phyloP scores from a whole-genome alignment of 2,329 filamentous ascomycete genomes.

The Juglanconis juglandina region DNA sequence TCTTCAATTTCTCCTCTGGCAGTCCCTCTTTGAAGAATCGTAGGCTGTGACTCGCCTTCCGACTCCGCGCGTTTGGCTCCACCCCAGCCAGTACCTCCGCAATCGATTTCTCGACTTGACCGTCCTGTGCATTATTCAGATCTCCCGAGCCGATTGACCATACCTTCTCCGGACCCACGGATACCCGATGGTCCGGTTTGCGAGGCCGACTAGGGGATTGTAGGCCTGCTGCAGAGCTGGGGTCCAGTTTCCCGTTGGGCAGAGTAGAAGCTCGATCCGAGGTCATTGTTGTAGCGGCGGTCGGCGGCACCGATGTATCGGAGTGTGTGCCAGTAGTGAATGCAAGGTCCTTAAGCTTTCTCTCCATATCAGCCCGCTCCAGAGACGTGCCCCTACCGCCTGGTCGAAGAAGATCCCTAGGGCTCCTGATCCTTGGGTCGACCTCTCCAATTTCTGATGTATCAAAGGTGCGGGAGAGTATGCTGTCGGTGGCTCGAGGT shows the following conservation, averaged over 20 bases:
- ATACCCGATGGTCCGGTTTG: slow-evolving; percentile 40
- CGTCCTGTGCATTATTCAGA: slow-evolving; percentile 45
- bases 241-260: slow-evolving; percentile 1
- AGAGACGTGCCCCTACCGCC: slow-evolving; percentile 37
- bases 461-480: slow-evolving; percentile 19
- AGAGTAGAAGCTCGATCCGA: background rate
- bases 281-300: background rate
- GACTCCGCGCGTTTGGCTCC: slow-evolving; percentile 62
- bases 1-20: slow-evolving; percentile 55
- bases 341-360: slow-evolving; percentile 27
- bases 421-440: slow-evolving; percentile 31
- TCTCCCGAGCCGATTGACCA: slow-evolving; percentile 61
- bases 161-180: slow-evolving; percentile 52
- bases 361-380: slow-evolving; percentile 41
- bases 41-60: slow-evolving; percentile 65
- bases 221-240: background rate
- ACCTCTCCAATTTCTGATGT: slow-evolving; percentile 32
- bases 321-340: slow-evolving; percentile 20
- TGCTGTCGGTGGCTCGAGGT: slow-evolving; percentile 5
- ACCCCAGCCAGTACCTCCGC: slow-evolving; percentile 57
- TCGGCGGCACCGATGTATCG: slow-evolving; percentile 4
- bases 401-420: slow-evolving; percentile 31
- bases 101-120: slow-evolving; percentile 63
- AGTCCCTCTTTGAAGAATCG: slow-evolving; percentile 66
- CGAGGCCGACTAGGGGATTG: slow-evolving; percentile 27